Conservation (phyloP, 768 basidiomycete species). For the Pulveroboletus ravenelii region DNA sequence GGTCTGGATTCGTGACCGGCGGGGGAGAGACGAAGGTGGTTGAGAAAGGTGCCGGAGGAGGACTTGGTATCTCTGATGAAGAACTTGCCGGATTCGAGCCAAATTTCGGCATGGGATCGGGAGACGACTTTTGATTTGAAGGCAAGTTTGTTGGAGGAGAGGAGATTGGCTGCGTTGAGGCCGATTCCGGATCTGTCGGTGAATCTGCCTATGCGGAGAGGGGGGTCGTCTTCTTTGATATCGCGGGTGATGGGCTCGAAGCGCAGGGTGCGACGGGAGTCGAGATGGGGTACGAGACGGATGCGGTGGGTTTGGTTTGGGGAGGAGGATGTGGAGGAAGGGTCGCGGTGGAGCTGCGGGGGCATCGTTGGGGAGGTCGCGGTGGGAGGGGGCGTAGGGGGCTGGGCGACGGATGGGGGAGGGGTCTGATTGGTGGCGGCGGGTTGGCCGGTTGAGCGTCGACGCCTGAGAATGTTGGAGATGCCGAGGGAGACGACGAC, state of each 20-base stretch:
- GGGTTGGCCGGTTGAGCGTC: conserved; percentile 60
- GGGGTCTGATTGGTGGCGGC: conserved; percentile 26
- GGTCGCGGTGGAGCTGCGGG: conserved; percentile 18
- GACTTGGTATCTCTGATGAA: conserved; percentile 88
- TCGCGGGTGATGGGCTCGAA: conserved; percentile 93
- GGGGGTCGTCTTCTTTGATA: conserved; percentile 60
- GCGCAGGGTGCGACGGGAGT: conserved; percentile 79
- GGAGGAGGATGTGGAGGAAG: conserved; percentile 14
- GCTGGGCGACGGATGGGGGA: conserved; percentile 2
- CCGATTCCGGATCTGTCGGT: conserved; percentile 78
- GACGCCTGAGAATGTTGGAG: conserved; percentile 59
- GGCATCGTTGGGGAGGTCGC: conserved; percentile 11
- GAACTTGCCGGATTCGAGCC: conserved; percentile 71
- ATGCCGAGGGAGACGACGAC: conserved; percentile 38
- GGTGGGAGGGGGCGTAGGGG: conserved; percentile 16
- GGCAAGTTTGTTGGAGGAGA: conserved; percentile 79
- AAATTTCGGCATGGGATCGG: conserved; percentile 91
- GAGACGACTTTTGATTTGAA: conserved; percentile 97
- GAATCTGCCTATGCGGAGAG: conserved; percentile 89
- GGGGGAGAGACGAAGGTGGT: conserved; percentile 83
- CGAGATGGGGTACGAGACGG: conserved; percentile 93
- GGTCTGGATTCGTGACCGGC: conserved; percentile 80
- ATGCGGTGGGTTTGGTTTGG: conserved; percentile 59
- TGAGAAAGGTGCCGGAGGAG: conserved; percentile 90
- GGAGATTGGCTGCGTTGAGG: conserved; percentile 59